Evolutionary conservation across 371 early-diverging fungal species (phyloP), one percentile per base, ranked within the genome.

Genomic region (Syncephalastrum sp.): DNA sequence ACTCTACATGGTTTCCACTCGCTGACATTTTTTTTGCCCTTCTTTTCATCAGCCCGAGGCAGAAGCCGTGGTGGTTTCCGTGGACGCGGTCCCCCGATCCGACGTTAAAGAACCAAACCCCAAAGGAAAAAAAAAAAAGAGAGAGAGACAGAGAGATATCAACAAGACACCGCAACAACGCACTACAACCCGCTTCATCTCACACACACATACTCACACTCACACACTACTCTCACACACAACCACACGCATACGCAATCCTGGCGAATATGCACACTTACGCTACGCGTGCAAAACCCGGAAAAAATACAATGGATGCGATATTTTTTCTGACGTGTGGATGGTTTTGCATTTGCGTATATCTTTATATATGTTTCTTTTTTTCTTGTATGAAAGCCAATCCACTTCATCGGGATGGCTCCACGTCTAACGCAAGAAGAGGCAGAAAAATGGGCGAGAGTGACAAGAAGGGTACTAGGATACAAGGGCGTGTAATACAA

Each of bases 61-160:
- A 59, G 69, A 54, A 65, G 64, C 5, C 71, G 71, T 61, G 71
- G 69, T 38, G 58, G 63, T 46, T 60, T 62, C 58, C 71, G 71
- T 57, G 70, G 70, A 45, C 46, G 65, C 4, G 63, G 59, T 16
- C 59, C 57, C 25, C 53, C 56, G 14, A 55, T 57, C 52, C 62
- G 64, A 45, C 61, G 64, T 47, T 66, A 58, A 58, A 59, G n/a
- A 46, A 51, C 42, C n/a, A 17, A 33, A 21, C 21, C 21, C 21
- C 21, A 21, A 21, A 21, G 21, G 2, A 21, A 21, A 21, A 21
- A 21, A 21, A 21, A 21, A 21, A 21, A 21, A 21, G 2, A 2
- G 2, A 21, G 21, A 21, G 21, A 21, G 21, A 33, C 1, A 33
- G 38, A 33, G 38, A 33, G 38, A 33, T 5, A 33, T 33, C 38